Percentiles rank a stretch among this genome's conserved stretches.
phyloP scores from a whole-genome alignment of 768 basidiomycete genomes.

The Tephrocybe sp. region DNA sequence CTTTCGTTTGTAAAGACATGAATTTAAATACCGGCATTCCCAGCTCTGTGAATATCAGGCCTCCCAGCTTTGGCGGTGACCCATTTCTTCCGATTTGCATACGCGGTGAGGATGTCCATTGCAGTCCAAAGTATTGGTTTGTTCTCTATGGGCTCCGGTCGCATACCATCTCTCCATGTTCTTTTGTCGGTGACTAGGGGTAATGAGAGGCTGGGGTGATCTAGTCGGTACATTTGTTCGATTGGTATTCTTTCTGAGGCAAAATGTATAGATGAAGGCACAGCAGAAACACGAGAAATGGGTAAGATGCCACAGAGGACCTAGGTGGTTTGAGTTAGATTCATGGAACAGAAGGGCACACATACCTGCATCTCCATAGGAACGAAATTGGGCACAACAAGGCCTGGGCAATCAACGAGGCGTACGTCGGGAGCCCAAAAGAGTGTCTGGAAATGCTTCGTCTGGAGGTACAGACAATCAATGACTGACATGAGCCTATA shows the following conservation, averaged over 20 bases:
- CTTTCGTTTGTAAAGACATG: too few species aligned
- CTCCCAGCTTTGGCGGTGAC: conserved; percentile 90
- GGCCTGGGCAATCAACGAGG: conserved; percentile 93
- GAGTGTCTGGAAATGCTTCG: conserved; percentile 94
- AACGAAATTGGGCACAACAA: conserved; percentile 84
- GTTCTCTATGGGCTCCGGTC: conserved; percentile 18
- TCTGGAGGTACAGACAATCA: conserved; percentile 42
- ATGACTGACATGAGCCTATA: neutral
- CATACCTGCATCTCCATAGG: conserved; percentile 82
- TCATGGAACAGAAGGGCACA: conserved; percentile 2
- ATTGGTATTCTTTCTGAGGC: conserved; percentile 71
- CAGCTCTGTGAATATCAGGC: conserved; percentile 86
- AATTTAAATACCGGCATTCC: conserved; percentile 83
- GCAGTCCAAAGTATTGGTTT: conserved; percentile 66
- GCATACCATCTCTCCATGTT: conserved; percentile 69
- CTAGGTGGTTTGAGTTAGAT: conserved; percentile 29
- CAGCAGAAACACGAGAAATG: conserved; percentile 81
- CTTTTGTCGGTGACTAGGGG: conserved; percentile 59
- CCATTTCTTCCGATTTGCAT: conserved; percentile 78
- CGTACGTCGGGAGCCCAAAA: conserved; percentile 87
- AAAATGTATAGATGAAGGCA: conserved; percentile 80
- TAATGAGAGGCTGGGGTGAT: conserved; percentile 44
- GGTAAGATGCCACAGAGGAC: conserved; percentile 72
- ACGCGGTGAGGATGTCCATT: conserved; percentile 79
- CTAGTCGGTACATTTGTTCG: conserved; percentile 65